Evolutionary conservation across 257 asterid species (phyloP), one percentile per base, ranked within the genome.

Genomic region (Primulina huaijiensis): DNA sequence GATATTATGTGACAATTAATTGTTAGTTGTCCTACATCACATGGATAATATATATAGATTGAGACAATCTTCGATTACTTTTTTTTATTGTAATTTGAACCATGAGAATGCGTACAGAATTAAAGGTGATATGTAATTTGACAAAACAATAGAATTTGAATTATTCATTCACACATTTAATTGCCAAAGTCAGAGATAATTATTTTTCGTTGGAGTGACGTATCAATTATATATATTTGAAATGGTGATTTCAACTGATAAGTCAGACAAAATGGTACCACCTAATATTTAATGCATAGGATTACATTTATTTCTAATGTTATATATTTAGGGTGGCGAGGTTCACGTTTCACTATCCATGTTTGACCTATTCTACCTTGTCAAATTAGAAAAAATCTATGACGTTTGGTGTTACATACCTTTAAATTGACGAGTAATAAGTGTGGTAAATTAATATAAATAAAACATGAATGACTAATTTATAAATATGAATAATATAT

Each of bases 201-300:
- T 50, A 50, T 50, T 50, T 50, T 67, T 31, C 6, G 23, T 63
- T 5, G 70, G 37, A 52, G 78, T 74, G 82, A 69, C 82, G 35
- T 73, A 77, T 50, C 21, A 50, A 73, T 73, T 58, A 4, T 43
- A 4, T 43, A 43, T 73, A 73, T 74, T 65, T 46, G 27, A 69
- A 60, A 72, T 52, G 55, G 43, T 60, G 57, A 20, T 52, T 55
- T 40, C 30, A 74, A 78, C 68, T 38, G 57, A 21, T 38, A 35
- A 65, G 77, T 67, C 68, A 74, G 77, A 69, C 65, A 55, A 55
- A 75, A 71, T 75, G 70, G 68, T 74, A 72, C 78, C 66, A 72
- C 78, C 66, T 43, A 73, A 69, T 50, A 43, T 43, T 43, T 77
- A 58, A 67, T 38, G 16, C 25, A 64, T 21, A 35, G 37, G 10